Evolutionary conservation across 805 yeast genomes (phyloP), one percentile per base, ranked within the genome.

Genomic region (Blastobotrys chiropterorum): DNA sequence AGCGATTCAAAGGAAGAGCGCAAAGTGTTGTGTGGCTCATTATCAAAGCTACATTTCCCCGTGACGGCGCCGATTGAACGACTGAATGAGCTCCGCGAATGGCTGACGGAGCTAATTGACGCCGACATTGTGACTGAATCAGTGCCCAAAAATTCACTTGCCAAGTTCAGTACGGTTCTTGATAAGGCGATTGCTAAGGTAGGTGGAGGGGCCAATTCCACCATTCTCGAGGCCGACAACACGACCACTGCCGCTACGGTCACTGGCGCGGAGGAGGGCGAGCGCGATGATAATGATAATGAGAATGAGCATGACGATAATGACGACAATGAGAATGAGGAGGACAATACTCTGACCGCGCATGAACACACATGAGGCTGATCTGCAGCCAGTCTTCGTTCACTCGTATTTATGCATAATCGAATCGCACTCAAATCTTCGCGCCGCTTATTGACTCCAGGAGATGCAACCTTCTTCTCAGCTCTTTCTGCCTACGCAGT

Each of bases 1-100:
- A 61, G 71, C 34, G 82, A 75, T 2, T 71, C 79, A 3, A 75
- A 78, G 38, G 82, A 79, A 56, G 71, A 66, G 38, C 79, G 79
- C 54, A 83, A 78, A 54, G 72, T 81, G 38, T 70, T 86, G 1
- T 62, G 85, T 7, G 67, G 68, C 13, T 75, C 76, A 44, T 66
- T 86, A 31, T 69, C 74, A 21, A 80, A 78, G 55, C 69, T 86
- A 16, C 62, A 60, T 31, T 66, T 81, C 39, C 73, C 79, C 0
- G 47, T 66, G 1, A 58, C 59, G 2, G 64, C 69, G 13, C 58
- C 60, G 5, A 53, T 54, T 14, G 61, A 59, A 6, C 55, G 59
- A 21, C 55, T 74, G 42, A 53, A 56, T 22, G 62, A 63, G 38
- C 47, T 72, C 6, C 31, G 51, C 1, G 67, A 65, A 4, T 49